Evolutionary conservation across 1,284 basidiomycete genomes (phyloP).

Genomic region (Moesziomyces sp.): DNA sequence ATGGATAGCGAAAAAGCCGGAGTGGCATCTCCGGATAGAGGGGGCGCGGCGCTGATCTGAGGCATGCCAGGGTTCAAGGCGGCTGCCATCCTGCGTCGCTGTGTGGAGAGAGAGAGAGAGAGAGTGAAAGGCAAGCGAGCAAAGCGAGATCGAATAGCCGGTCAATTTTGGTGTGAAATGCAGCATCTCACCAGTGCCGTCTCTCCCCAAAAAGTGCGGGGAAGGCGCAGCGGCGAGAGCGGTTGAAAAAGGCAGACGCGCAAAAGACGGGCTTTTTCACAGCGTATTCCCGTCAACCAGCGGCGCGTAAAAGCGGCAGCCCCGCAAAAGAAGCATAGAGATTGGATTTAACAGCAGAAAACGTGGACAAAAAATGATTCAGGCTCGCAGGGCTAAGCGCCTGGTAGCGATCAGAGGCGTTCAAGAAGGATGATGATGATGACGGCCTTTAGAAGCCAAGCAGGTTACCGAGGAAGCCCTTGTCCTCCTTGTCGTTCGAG

Average conservation of each 20-base stretch:
- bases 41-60: no score
- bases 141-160: constrained; percentile 32
- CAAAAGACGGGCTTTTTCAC: background rate
- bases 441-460: constrained; percentile 2
- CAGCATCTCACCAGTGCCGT: background rate
- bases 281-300: background rate
- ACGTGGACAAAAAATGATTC: no score
- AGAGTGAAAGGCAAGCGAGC: background rate
- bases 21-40: background rate
- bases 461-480: constrained; percentile 9
- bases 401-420: background rate
- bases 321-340: no score
- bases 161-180: constrained; percentile 16
- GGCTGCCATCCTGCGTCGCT: no score
- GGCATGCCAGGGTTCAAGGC: constrained; percentile 8
- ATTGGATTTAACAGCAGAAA: no score
- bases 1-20: constrained; percentile 3
- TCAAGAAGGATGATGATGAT: background rate
- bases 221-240: background rate
- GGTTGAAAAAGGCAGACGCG: background rate
- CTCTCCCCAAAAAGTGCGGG: constrained; percentile 14
- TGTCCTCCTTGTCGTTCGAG: constrained; percentile 5
- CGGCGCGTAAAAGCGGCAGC: no score
- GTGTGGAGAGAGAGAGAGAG: background rate
- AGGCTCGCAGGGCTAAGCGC: no score